Evolutionary conservation across 164 flowering plant genomes (phyloP).

Genomic region (Vitis rotundifolia): DNA sequence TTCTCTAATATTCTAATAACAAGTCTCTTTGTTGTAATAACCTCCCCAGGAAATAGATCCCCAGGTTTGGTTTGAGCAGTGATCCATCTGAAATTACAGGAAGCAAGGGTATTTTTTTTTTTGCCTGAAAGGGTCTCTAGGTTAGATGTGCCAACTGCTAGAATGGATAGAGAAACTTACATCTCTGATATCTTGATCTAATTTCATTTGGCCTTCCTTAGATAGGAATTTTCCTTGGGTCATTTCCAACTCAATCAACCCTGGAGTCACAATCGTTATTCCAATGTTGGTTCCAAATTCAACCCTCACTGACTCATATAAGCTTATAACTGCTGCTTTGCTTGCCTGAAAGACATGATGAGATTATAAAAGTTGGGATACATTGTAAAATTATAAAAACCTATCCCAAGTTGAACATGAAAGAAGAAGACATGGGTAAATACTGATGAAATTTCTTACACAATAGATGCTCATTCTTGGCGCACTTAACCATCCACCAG

Average conservation of each 20-base stretch:
- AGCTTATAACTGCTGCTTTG: conserved; percentile 45
- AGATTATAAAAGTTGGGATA: too few species aligned
- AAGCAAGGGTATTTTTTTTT: too few species aligned
- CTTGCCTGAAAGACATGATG: conserved; percentile 32
- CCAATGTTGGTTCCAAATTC: conserved; percentile 47
- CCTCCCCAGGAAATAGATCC: too few species aligned
- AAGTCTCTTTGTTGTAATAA: neutral
- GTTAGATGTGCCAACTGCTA: neutral
- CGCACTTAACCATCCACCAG: conserved; percentile 12
- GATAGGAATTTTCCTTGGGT: conserved; percentile 40
- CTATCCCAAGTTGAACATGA: too few species aligned
- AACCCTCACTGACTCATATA: conserved; percentile 45
- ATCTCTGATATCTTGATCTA: conserved; percentile 45
- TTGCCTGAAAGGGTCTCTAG: too few species aligned
- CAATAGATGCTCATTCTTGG: conserved; percentile 32
- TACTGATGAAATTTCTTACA: conserved; percentile 18
- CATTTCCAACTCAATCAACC: conserved; percentile 49
- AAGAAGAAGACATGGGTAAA: neutral
- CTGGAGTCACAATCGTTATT: conserved; percentile 58
- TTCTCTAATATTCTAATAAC: too few species aligned
- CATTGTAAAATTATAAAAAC: neutral
- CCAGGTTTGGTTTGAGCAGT: too few species aligned
- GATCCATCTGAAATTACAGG: too few species aligned
- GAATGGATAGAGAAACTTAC: conserved; percentile 25
- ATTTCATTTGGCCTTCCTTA: conserved; percentile 29